A percentile compares a stretch with the other conserved stretches of the same genome.
Evolutionary conservation across 179 eudicot species (phyloP).

Genomic region (Amaranthus tricolor): DNA sequence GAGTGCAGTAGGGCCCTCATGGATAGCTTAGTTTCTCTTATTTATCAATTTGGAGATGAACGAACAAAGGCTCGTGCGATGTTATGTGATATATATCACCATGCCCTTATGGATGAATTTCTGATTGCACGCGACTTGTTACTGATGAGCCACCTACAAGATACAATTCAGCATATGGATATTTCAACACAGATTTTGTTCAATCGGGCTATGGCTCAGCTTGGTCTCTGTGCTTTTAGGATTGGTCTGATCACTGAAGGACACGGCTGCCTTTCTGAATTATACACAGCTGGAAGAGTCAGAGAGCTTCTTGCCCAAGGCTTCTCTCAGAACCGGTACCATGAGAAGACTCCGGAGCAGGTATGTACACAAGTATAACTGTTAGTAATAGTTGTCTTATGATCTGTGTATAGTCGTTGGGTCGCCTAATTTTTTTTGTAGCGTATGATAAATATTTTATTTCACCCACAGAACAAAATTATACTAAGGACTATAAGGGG

Average conservation of each 20-base stretch:
- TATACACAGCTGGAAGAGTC: conserved; percentile 88
- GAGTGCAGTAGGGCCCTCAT: conserved; percentile 70
- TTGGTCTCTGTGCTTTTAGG: conserved; percentile 87
- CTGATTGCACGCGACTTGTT: conserved; percentile 71
- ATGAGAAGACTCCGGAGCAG: conserved; percentile 94
- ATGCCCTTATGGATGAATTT: conserved; percentile 82
- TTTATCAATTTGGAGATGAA: conserved; percentile 84
- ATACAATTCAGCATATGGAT: conserved; percentile 77
- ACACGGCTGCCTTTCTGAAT: conserved; percentile 80
- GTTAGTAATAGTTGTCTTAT: not conserved
- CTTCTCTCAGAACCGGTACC: conserved; percentile 82
- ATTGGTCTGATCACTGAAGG: conserved; percentile 67
- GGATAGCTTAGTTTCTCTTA: conserved; percentile 82
- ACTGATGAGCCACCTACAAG: conserved; percentile 93
- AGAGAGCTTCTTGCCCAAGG: conserved; percentile 93
- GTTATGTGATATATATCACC: conserved; percentile 94
- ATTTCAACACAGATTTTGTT: conserved; percentile 82
- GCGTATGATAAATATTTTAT: no score
- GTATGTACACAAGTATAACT: conserved; percentile 26
- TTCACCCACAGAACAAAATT: no score
- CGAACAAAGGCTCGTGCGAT: conserved; percentile 92
- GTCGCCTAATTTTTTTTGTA: no score
- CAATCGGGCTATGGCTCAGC: conserved; percentile 92
- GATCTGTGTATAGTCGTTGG: not conserved
- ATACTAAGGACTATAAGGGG: no score